Evolutionary conservation across 495 filamentous ascomycete species (phyloP).

Genomic region (Echria macrotheca): DNA sequence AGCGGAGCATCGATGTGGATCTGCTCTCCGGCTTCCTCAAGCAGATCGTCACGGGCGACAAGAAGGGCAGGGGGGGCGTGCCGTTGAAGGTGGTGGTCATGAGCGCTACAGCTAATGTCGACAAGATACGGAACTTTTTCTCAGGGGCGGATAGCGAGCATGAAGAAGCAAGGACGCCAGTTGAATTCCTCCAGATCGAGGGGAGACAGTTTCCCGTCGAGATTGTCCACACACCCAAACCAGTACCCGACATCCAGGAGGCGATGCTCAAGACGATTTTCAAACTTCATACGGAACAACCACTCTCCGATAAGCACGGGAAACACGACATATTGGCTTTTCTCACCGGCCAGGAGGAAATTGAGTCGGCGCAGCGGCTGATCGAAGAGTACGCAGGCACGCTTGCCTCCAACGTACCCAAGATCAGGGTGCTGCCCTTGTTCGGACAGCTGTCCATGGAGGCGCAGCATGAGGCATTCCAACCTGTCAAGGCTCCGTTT

Average conservation of each 20-base stretch:
- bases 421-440: constrained; percentile 47
- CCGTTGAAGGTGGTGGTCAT: constrained; percentile 88
- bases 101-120: constrained; percentile 92
- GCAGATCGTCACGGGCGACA: constrained; percentile 57
- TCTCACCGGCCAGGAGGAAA: constrained; percentile 88
- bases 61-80: constrained; percentile 57
- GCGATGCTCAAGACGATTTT: constrained; percentile 78
- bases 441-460: constrained; percentile 54
- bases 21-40: constrained; percentile 81
- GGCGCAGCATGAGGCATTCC: constrained; percentile 81
- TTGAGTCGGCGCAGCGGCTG: constrained; percentile 72
- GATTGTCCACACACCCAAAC: constrained; percentile 66
- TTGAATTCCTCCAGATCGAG: constrained; percentile 65
- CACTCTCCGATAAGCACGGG: constrained; percentile 62
- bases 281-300: constrained; percentile 80
- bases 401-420: constrained; percentile 70
- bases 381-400: constrained; percentile 71
- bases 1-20: constrained; percentile 95
- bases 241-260: constrained; percentile 80
- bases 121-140: constrained; percentile 72
- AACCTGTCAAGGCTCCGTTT: constrained; percentile 59
- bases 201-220: constrained; percentile 87
- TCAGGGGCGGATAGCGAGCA: constrained; percentile 21
- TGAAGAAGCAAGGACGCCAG: constrained; percentile 6
- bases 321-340: constrained; percentile 78